These are phyloP conservation scores for Gyromitra esculenta DNA, from an alignment of 2,329 filamentous ascomycete genomes.

Conservation along the genomic window DNA sequence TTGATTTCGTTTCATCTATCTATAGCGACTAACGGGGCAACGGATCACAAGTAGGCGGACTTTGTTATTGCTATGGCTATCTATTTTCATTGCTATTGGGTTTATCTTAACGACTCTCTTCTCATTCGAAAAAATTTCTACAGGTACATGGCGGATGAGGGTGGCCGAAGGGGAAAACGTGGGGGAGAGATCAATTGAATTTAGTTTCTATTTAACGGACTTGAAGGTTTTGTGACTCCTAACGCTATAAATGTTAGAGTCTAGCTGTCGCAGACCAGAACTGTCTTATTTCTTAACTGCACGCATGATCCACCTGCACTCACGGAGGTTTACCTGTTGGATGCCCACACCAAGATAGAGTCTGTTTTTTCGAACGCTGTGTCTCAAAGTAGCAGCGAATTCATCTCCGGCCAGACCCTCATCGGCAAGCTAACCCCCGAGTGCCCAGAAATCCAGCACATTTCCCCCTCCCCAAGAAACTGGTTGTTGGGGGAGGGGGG, in stretches of 20 bases:
- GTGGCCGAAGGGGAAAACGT: neutral
- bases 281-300: conserved; percentile 15
- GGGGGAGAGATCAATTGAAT: conserved; percentile 16
- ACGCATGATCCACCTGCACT: conserved; percentile 10
- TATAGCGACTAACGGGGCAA: conserved; percentile 31
- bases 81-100: conserved; percentile 19
- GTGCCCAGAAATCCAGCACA: conserved; percentile 1
- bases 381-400: neutral
- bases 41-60: conserved; percentile 16
- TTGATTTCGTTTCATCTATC: conserved; percentile 18
- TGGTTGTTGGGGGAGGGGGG: conserved; percentile 31
- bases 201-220: conserved; percentile 17
- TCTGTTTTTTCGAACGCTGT: neutral
- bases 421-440: neutral
- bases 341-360: conserved; percentile 18
- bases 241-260: neutral
- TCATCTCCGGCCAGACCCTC: conserved; percentile 16
- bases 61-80: conserved; percentile 31
- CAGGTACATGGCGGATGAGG: neutral
- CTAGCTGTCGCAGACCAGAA: neutral
- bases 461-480: conserved; percentile 20
- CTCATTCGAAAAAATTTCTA: conserved; percentile 25
- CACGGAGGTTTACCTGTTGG: conserved; percentile 29
- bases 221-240: conserved; percentile 7
- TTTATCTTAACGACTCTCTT: conserved; percentile 32